Evolutionary conservation across 2,329 filamentous ascomycete species (phyloP).

Genomic region (Penicillium sp.): DNA sequence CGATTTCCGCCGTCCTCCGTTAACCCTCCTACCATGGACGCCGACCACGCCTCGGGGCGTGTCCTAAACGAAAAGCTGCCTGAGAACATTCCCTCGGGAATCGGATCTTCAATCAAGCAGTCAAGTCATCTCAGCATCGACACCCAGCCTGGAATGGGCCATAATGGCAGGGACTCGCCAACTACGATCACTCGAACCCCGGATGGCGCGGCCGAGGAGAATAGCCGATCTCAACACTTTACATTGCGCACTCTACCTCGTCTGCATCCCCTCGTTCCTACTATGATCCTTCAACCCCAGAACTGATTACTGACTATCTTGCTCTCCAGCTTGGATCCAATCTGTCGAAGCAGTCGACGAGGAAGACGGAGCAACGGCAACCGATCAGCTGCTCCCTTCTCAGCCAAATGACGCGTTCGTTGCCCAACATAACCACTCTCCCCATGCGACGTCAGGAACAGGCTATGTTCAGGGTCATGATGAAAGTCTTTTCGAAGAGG

Average conservation of each 20-base stretch:
- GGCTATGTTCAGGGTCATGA: constrained; percentile 11
- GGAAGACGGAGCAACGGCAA: constrained; percentile 32
- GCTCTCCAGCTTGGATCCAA: constrained; percentile 39
- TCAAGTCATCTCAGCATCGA: constrained; percentile 17
- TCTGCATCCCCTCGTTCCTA: constrained; percentile 13
- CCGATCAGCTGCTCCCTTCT: constrained; percentile 34
- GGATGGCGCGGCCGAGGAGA: constrained; percentile 15
- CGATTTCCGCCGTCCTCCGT: constrained; percentile 13
- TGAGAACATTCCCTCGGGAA: constrained; percentile 17
- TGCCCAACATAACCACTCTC: constrained; percentile 44
- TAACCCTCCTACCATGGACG: constrained; percentile 11
- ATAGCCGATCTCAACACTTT: constrained; percentile 7
- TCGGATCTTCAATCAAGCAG: constrained; percentile 7
- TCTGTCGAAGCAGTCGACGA: constrained; percentile 35
- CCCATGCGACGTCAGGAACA: constrained; percentile 28
- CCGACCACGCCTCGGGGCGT: constrained; percentile 14
- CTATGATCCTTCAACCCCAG: neutral
- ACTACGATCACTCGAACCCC: constrained; percentile 16
- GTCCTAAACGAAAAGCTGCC: constrained; percentile 19
- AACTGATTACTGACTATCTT: constrained; percentile 3
- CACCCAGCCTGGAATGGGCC: constrained; percentile 16
- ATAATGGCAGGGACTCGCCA: constrained; percentile 18
- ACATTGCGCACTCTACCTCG: constrained; percentile 36
- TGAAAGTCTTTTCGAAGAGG: constrained; percentile 8
- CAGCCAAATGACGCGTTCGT: constrained; percentile 39